These are phyloP conservation scores for Entophlyctis luteolus DNA, from an alignment of 192 early-diverging fungal species.

Conservation along the genomic window DNA sequence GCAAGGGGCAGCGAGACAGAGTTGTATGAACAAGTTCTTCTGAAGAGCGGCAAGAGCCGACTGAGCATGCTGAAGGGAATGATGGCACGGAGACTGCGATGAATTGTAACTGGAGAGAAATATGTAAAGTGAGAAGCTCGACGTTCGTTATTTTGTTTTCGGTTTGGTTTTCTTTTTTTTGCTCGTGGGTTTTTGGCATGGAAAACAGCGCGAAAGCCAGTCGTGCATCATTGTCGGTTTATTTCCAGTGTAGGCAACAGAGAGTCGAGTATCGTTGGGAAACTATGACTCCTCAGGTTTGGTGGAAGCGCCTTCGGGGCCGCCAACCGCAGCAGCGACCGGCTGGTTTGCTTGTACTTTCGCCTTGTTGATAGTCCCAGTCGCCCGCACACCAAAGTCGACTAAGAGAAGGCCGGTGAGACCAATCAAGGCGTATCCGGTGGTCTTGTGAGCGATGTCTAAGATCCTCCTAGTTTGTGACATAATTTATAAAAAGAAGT, in stretches of 20 bases:
- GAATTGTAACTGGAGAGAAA: neutral
- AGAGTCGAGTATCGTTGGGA: neutral
- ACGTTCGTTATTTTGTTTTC: neutral
- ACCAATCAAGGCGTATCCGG: neutral
- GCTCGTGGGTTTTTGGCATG: too few relatives aligned
- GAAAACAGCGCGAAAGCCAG: too few relatives aligned
- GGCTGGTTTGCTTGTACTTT: neutral
- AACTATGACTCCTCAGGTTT: neutral
- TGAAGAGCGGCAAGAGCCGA: slow-evolving; percentile 13
- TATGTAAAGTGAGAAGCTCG: too few relatives aligned
- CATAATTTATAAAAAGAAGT: too few relatives aligned
- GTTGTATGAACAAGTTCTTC: slow-evolving; percentile 13
- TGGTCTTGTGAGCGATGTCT: neutral
- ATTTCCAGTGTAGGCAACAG: neutral
- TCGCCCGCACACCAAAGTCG: neutral
- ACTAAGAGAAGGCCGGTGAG: neutral
- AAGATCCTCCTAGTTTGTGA: too few relatives aligned
- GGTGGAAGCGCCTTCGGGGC: neutral
- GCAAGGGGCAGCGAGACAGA: neutral
- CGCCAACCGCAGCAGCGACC: neutral
- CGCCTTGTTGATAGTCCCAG: neutral
- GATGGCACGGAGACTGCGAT: slow-evolving; percentile 10
- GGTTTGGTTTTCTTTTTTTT: neutral
- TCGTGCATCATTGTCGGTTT: neutral
- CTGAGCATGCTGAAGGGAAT: slow-evolving; percentile 10